A percentile compares a stretch with the other conserved stretches of the same genome.
Conservation (phyloP, 2,329 filamentous ascomycete genomes). For the Torrubiellomyces zombiae region DNA sequence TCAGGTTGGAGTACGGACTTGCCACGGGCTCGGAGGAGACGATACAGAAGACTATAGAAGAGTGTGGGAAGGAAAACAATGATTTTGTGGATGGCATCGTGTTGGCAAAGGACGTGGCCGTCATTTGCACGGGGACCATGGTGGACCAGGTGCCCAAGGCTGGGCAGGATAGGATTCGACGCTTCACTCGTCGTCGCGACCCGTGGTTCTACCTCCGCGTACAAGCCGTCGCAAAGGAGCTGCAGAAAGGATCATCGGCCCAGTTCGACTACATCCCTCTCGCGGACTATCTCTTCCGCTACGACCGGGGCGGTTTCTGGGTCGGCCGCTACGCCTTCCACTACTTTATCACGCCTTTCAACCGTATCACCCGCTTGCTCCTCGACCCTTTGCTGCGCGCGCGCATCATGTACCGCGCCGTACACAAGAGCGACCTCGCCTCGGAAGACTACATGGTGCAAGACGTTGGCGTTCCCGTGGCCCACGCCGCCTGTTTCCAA, state of each 20-base stretch:
- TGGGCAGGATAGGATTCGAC: conserved; percentile 15
- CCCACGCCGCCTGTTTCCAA: conserved; percentile 24
- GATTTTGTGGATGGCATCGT: conserved; percentile 58
- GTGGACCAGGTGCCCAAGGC: conserved; percentile 26
- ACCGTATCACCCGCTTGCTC: conserved; percentile 41
- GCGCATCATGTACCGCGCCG: conserved; percentile 46
- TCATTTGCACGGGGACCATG: conserved; percentile 45
- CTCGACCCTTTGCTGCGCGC: conserved; percentile 48
- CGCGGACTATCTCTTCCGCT: conserved; percentile 53
- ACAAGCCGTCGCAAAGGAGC: conserved; percentile 19
- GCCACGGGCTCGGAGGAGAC: conserved; percentile 21
- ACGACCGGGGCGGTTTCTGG: conserved; percentile 57
- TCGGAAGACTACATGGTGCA: conserved; percentile 49
- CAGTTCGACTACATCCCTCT: conserved; percentile 40
- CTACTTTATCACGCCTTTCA: conserved; percentile 51
- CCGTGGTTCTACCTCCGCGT: conserved; percentile 64
- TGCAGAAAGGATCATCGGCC: conserved; percentile 8
- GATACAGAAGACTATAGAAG: conserved; percentile 26
- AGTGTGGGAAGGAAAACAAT: conserved; percentile 19
- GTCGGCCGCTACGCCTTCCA: conserved; percentile 43
- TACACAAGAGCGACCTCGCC: conserved; percentile 43
- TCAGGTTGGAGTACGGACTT: conserved; percentile 41
- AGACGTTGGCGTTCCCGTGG: conserved; percentile 38
- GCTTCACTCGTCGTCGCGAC: conserved; percentile 42
- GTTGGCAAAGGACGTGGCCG: conserved; percentile 35